phyloP scores from a whole-genome alignment of 2,329 filamentous ascomycete genomes.

The Verticillium isaacii region DNA sequence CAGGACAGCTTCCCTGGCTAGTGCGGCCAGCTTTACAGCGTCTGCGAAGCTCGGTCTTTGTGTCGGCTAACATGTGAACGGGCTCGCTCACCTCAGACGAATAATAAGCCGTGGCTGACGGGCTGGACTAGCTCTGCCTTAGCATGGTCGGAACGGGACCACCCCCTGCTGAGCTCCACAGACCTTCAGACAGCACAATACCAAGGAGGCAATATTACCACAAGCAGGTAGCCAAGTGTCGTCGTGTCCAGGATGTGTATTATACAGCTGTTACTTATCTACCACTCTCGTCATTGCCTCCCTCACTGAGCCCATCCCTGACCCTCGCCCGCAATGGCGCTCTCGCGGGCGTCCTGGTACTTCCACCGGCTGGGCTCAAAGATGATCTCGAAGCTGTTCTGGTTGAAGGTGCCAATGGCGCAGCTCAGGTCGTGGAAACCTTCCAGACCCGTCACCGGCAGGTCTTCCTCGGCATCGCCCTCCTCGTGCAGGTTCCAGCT shows the following conservation, averaged over 20 bases:
- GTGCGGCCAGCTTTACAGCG: not conserved
- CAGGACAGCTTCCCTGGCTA: not conserved
- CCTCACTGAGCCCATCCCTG: not conserved
- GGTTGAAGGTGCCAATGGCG: conserved; percentile 66
- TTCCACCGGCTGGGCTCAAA: conserved; percentile 57
- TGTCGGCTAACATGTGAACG: not conserved
- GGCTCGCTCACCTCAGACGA: not conserved
- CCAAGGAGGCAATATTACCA: too few species aligned
- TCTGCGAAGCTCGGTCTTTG: not conserved
- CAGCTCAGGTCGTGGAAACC: conserved; percentile 67
- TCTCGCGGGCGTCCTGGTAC: conserved; percentile 29
- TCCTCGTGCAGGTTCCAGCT: conserved; percentile 74
- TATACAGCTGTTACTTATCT: not conserved
- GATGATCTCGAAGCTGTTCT: conserved; percentile 62
- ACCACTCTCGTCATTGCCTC: not conserved
- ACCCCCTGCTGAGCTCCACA: too few species aligned
- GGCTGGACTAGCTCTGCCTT: too few species aligned
- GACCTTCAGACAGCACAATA: too few species aligned
- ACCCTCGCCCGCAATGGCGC: not conserved
- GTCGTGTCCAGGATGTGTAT: not conserved
- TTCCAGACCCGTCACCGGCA: conserved; percentile 62
- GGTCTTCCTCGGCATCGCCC: conserved; percentile 57
- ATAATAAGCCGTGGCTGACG: not conserved
- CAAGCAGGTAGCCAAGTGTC: not conserved
- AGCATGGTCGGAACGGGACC: too few species aligned